Evolutionary conservation across 768 basidiomycete species (phyloP), one percentile per base, ranked within the genome.

Genomic region (Lactarius deliciosus): DNA sequence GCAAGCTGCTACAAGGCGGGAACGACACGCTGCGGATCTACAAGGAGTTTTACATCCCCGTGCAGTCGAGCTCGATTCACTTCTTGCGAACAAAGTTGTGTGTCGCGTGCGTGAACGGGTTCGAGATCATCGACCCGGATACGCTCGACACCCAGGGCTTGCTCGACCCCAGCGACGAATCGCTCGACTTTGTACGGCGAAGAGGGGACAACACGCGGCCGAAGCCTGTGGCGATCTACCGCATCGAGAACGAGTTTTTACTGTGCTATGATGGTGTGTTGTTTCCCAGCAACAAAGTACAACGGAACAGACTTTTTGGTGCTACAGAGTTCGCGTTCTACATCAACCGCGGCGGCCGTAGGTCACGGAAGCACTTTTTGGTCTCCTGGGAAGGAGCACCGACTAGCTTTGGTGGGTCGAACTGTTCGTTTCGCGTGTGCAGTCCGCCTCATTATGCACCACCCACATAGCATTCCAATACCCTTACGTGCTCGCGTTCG

Each of bases 21-120:
- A 95, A 98, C 74, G 97, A 99, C 75, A 93, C 94, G 2, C 82
- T 99, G 22, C 90, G 90, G 75, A 79, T 90, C 45, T 98, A 95
- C 84, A 92, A 97, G 94, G 96, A 98, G 76, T 98, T 99, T 79
- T 99, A 98, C 74, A 98, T 99, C 66, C 96, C 97, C 0, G 93
- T 97, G 15, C 95, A 98, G 76, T 96, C 94, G 60, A 93, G 88
- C 64, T 98, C 96, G 15, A 91, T 98, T 28, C 96, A 97, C 77
- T 98, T 96, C 80, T 82, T 99, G 70, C 97, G 96, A 81, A 97
- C 96, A 57, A 92, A 91, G 79, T 85, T 99, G 71, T 99, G 97
- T 75, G 93, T 99, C 16, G 97, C 96, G 1, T 96, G 95, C 74
- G 92, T 96, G 11, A 91, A 93, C 73, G 97, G 97, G 20, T 98